These are phyloP conservation scores for Coleophoma cylindrospora DNA, from an alignment of 2,329 filamentous ascomycete species.

Conservation along the genomic window DNA sequence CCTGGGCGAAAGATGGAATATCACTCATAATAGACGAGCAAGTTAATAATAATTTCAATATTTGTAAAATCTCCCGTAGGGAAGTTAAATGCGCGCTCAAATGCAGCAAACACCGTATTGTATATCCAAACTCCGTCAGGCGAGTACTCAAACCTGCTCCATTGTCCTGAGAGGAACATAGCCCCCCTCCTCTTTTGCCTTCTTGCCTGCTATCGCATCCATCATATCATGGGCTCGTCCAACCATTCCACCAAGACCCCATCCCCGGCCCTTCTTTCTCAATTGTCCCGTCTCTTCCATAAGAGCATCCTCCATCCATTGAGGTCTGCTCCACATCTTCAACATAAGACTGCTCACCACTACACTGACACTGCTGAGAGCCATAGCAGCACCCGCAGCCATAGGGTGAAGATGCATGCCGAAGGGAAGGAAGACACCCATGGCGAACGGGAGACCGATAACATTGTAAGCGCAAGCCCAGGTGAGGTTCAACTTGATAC, in stretches of 20 bases:
- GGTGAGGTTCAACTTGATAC: conserved; percentile 88
- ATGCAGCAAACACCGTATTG: too few relatives aligned
- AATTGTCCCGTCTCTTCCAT: conserved; percentile 51
- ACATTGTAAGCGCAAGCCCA: conserved; percentile 95
- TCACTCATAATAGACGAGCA: too few relatives aligned
- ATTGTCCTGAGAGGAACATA: conserved; percentile 49
- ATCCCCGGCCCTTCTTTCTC: conserved; percentile 21
- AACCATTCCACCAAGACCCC: conserved; percentile 32
- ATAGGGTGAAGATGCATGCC: conserved; percentile 87
- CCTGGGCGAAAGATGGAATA: too few relatives aligned
- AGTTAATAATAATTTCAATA: too few relatives aligned
- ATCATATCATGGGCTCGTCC: conserved; percentile 37
- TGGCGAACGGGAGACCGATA: conserved; percentile 88
- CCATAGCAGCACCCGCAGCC: conserved; percentile 94
- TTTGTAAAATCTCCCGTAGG: too few relatives aligned
- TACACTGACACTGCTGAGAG: conserved; percentile 82
- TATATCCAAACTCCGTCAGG: too few relatives aligned
- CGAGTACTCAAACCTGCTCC: conserved; percentile 10
- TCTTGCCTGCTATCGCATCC: conserved; percentile 28
- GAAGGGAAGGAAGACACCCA: conserved; percentile 91
- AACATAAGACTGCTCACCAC: conserved; percentile 79
- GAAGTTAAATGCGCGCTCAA: too few relatives aligned
- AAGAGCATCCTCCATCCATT: conserved; percentile 77
- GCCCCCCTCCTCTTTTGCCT: conserved; percentile 42
- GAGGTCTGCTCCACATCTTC: conserved; percentile 79